Percentiles rank a stretch among this genome's conserved stretches.
These are phyloP conservation scores for Paecilomyces sp. DNA, from an alignment of 2,329 filamentous ascomycete genomes.

Conservation along the genomic window DNA sequence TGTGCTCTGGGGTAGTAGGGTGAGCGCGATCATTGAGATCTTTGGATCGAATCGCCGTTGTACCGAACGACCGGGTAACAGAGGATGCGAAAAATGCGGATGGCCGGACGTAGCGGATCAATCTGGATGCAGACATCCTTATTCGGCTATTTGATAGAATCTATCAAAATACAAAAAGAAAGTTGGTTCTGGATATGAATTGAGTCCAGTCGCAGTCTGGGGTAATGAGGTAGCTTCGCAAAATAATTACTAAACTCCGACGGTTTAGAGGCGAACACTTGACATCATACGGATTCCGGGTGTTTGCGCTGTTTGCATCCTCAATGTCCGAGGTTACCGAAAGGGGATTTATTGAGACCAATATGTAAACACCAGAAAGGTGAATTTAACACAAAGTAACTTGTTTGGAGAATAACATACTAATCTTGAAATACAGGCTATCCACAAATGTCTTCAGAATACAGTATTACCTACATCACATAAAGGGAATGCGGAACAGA, in stretches of 20 bases:
- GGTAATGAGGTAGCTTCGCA: conserved; percentile 1
- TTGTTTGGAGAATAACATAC: no score
- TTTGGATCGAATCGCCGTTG: conserved; percentile 20
- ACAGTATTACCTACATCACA: neutral
- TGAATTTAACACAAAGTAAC: neutral
- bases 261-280: conserved; percentile 3
- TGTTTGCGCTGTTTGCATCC: conserved; percentile 8
- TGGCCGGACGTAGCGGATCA: conserved; percentile 40
- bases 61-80: conserved; percentile 24
- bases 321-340: neutral
- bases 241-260: conserved; percentile 2
- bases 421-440: no score
- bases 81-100: conserved; percentile 14
- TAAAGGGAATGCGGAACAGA: neutral
- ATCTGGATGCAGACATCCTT: conserved; percentile 41
- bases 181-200: neutral
- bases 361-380: neutral
- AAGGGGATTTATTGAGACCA: no score
- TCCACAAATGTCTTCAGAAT: no score
- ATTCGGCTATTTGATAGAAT: neutral
- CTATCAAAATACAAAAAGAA: neutral
- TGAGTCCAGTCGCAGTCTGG: neutral
- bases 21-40: conserved; percentile 44
- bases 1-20: conserved; percentile 48
- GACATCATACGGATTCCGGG: conserved; percentile 6